phyloP scores from a whole-genome alignment of 306 rosid species.

The Nissolia schottii region DNA sequence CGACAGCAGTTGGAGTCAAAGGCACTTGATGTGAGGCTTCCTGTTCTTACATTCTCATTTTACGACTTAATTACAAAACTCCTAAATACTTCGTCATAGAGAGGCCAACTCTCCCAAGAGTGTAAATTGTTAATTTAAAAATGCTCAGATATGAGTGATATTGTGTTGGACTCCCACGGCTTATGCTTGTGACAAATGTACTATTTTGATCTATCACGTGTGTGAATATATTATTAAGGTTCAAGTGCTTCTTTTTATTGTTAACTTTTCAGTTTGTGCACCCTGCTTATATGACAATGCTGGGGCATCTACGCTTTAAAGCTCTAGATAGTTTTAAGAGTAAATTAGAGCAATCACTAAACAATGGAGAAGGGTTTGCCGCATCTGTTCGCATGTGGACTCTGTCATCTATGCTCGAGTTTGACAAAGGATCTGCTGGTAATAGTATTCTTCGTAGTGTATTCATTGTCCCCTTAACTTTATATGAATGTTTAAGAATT shows the following conservation, averaged over 20 bases:
- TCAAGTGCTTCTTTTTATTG: background rate
- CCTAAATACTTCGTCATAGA: background rate
- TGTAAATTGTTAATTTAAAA: background rate
- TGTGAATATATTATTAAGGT: background rate
- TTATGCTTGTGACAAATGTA: background rate
- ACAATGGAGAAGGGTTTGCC: constrained; percentile 73
- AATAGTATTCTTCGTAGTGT: constrained; percentile 17
- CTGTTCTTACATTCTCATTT: background rate
- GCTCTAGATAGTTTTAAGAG: constrained; percentile 57
- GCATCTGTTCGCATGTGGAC: constrained; percentile 43
- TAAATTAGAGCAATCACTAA: constrained; percentile 56
- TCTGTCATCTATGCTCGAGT: constrained; percentile 43
- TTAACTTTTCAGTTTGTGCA: constrained; percentile 58
- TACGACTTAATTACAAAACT: background rate
- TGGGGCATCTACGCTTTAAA: constrained; percentile 66
- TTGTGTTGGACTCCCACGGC: background rate
- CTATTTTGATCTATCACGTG: background rate
- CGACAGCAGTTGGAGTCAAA: constrained; percentile 55
- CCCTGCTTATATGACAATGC: constrained; percentile 59
- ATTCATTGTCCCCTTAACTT: background rate
- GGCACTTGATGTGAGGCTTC: constrained; percentile 62
- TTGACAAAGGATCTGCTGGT: constrained; percentile 77
- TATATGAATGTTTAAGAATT: constrained; percentile 7
- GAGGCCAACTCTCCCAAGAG: background rate
- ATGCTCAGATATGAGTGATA: background rate